Percentiles rank a stretch among this genome's conserved stretches.
phyloP scores from a whole-genome alignment of 1,284 basidiomycete genomes.

The Agroathelia rolfsii region DNA sequence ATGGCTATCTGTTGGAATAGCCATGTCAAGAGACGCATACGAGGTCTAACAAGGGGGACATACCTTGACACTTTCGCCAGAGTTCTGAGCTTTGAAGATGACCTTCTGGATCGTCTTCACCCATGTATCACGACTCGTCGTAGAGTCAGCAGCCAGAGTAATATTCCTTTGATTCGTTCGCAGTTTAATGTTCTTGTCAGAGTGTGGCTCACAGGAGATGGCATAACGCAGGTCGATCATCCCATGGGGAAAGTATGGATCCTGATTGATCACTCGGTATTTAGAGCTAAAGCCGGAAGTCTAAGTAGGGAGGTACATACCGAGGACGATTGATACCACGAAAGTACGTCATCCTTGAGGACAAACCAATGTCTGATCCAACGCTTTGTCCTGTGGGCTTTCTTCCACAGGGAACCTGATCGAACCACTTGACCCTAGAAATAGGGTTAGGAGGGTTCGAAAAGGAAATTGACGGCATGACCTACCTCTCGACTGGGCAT shows the following conservation, averaged over 20 bases:
- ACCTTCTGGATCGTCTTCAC: constrained; percentile 85
- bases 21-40: constrained; percentile 2
- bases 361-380: constrained; percentile 93
- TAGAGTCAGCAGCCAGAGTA: constrained; percentile 67
- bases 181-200: constrained; percentile 68
- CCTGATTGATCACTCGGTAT: constrained; percentile 31
- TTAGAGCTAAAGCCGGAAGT: constrained; percentile 8
- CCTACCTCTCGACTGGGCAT: constrained; percentile 79
- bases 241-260: constrained; percentile 95
- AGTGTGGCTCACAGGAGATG: constrained; percentile 71
- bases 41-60: constrained; percentile 9
- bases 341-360: constrained; percentile 85
- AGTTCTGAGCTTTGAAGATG: constrained; percentile 92
- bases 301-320: constrained; percentile 30
- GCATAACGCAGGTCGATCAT: constrained; percentile 91
- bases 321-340: constrained; percentile 91
- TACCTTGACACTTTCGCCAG: constrained; percentile 90
- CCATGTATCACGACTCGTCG: constrained; percentile 83
- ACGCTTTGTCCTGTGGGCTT: constrained; percentile 75
- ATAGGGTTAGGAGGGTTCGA: constrained; percentile 10
- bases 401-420: constrained; percentile 78
- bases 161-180: constrained; percentile 75
- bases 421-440: constrained; percentile 77
- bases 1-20: constrained; percentile 95
- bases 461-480: constrained; percentile 5